Evolutionary conservation across 768 basidiomycete genomes (phyloP).

Genomic region (Tephrocybe sp.): DNA sequence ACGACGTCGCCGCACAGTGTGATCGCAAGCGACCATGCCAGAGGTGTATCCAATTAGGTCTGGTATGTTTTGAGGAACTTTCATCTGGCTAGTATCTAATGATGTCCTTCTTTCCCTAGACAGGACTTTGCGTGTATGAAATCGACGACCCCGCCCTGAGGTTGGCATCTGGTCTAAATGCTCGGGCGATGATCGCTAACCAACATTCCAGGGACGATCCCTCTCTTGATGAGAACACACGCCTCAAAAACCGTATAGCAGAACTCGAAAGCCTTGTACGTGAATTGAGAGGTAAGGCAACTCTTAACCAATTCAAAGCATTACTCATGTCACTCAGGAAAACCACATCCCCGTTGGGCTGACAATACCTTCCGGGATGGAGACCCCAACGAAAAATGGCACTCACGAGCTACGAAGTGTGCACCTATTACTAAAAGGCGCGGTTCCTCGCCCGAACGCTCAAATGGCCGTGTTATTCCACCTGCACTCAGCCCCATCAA

Average conservation of each 20-base stretch:
- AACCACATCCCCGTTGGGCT: conserved; percentile 87
- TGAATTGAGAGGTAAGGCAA: conserved; percentile 68
- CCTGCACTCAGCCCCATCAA: conserved; percentile 62
- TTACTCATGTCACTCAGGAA: conserved; percentile 44
- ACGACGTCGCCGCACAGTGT: conserved; percentile 49
- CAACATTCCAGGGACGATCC: conserved; percentile 68
- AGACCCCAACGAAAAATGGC: conserved; percentile 83
- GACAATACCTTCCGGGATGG: conserved; percentile 76
- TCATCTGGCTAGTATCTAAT: conserved; percentile 3
- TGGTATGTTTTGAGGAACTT: conserved; percentile 45
- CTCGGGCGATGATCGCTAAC: conserved; percentile 4
- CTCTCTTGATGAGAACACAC: conserved; percentile 81
- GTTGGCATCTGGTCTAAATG: conserved; percentile 32
- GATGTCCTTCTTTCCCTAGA: conserved; percentile 39
- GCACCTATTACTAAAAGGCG: conserved; percentile 41
- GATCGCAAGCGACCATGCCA: conserved; percentile 91
- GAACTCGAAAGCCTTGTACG: conserved; percentile 91
- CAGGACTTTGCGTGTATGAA: conserved; percentile 93
- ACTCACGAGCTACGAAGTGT: conserved; percentile 77
- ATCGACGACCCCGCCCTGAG: conserved; percentile 85
- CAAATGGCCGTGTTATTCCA: conserved; percentile 37
- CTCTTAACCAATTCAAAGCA: conserved; percentile 3
- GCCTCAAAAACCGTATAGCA: conserved; percentile 82
- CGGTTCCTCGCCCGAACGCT: conserved; percentile 32
- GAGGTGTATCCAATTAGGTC: conserved; percentile 84